phyloP scores from a whole-genome alignment of 176 grass and related monocot species.

The Echinochloa phyllopogon region DNA sequence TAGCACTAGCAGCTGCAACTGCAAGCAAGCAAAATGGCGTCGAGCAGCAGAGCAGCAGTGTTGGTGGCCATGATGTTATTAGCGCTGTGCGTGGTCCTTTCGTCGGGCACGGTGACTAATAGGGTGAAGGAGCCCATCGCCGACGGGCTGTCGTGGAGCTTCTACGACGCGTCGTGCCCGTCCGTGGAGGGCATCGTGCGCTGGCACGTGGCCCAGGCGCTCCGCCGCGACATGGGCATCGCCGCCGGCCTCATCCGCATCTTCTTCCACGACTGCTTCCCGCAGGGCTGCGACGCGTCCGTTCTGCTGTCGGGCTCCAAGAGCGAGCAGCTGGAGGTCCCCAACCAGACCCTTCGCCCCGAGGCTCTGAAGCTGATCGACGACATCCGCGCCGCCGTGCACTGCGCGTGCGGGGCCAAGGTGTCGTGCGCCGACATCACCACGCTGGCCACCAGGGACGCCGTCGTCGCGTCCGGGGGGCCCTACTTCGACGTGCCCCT shows the following conservation, averaged over 20 bases:
- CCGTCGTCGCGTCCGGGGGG: slow-evolving; percentile 39
- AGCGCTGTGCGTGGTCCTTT: not conserved
- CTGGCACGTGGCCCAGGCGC: slow-evolving; percentile 2
- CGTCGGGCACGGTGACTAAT: not conserved
- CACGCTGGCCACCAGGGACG: slow-evolving; percentile 50
- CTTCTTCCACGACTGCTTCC: slow-evolving; percentile 73
- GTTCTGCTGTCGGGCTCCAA: slow-evolving; percentile 34
- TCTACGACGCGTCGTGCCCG: slow-evolving; percentile 52
- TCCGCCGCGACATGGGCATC: slow-evolving; percentile 47
- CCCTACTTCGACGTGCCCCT: slow-evolving; percentile 46
- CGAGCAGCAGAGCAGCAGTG: not conserved
- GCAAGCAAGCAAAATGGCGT: not conserved
- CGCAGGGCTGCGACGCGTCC: slow-evolving; percentile 66
- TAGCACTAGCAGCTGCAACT: not conserved
- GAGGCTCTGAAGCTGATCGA: slow-evolving; percentile 45
- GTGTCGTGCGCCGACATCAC: slow-evolving; percentile 67
- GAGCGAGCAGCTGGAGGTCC: slow-evolving; percentile 27
- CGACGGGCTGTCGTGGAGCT: slow-evolving; percentile 35
- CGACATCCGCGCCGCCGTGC: slow-evolving; percentile 43
- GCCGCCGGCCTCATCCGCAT: slow-evolving; percentile 57
- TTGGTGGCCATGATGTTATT: not conserved
- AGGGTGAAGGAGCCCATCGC: slow-evolving; percentile 15
- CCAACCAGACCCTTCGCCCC: slow-evolving; percentile 48
- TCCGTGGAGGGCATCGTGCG: slow-evolving; percentile 39
- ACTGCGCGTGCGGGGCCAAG: slow-evolving; percentile 30